Percentiles rank a stretch among this genome's conserved stretches.
Evolutionary conservation across 495 filamentous ascomycete genomes (phyloP).

Genomic region (Daldinia grandis): DNA sequence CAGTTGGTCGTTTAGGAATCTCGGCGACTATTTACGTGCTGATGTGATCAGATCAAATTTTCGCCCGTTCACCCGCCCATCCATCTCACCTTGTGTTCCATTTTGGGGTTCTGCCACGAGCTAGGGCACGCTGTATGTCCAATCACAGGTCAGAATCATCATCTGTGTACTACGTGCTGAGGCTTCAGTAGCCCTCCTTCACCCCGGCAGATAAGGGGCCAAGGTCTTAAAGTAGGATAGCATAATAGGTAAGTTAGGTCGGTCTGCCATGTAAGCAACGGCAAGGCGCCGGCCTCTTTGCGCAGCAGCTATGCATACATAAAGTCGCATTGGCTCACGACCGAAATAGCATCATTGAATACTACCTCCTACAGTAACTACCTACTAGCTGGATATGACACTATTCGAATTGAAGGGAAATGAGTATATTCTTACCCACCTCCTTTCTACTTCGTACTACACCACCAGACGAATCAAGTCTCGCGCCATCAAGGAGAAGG

Average conservation of each 20-base stretch:
- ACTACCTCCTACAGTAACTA: background rate
- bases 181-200: conserved; percentile 7
- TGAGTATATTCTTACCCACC: conserved; percentile 10
- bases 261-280: conserved; percentile 5
- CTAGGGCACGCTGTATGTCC: conserved; percentile 21
- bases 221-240: conserved; percentile 1
- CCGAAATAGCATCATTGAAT: conserved; percentile 37
- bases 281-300: conserved; percentile 22
- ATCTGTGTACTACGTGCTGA: conserved; percentile 16
- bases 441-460: background rate
- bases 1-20: conserved; percentile 29
- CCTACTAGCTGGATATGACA: conserved; percentile 23
- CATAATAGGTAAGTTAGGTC: conserved; percentile 5
- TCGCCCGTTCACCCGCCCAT: conserved; percentile 11
- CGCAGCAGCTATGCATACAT: conserved; percentile 33
- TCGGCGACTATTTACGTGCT: conserved; percentile 34
- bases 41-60: conserved; percentile 31
- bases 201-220: conserved; percentile 25
- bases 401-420: conserved; percentile 2
- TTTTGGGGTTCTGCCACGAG: conserved; percentile 19
- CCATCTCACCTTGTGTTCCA: conserved; percentile 28
- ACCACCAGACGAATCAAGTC: conserved; percentile 9
- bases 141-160: conserved; percentile 27
- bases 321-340: conserved; percentile 27
- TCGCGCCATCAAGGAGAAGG: conserved; percentile 1